Evolutionary conservation across 192 early-diverging fungal species (phyloP), one percentile per base, ranked within the genome.

Genomic region (Irineochytrium annulatum): DNA sequence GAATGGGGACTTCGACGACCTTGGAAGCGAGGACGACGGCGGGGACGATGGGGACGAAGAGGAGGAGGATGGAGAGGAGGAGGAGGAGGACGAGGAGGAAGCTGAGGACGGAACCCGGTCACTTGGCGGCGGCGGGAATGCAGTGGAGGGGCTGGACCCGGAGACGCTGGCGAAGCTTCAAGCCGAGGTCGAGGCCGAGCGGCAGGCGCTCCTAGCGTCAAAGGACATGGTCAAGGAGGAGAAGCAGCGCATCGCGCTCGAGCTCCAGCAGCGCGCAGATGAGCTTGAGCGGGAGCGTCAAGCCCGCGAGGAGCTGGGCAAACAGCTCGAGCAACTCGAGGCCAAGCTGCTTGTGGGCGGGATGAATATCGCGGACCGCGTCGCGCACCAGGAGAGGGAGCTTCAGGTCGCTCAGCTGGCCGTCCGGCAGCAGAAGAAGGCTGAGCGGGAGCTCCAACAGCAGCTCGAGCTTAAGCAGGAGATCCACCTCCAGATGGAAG

Each of bases 291-390:
- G 31, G 0, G 83, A 86, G 59, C 54, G 75, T 29, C 67, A 74
- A 49, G 65, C 68, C 34, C 52, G 81, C 19, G 76, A 75, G 27
- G 44, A 60, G 29, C 59, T 86, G 3, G 71, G 67, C 0, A 64
- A 62, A 8, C 70, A 82, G 43, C 57, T 86, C 14, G 48, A 60
- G 13, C 58, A 62, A 11, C 67, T 86, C 55, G 83, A 86, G 55
- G 74, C 66, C 11, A 85, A 83, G 52, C 64, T 85, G 32, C 58
- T 86, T 2, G 65, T 85, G 35, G 83, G 83, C 20, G 83, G 83
- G 14, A 75, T 79, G 26, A 72, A 81, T 44, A 77, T 86, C 16
- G 75, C 71, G 13, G 75, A 84, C 46, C 68, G 74, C 33, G 69
- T 82, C 5, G 65, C 75, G 32, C 67, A 67, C 31, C 80, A 83